Evolutionary conservation across 2,329 filamentous ascomycete species (phyloP), one percentile per base, ranked within the genome.

Genomic region (Alternaria hordeiaustralica): DNA sequence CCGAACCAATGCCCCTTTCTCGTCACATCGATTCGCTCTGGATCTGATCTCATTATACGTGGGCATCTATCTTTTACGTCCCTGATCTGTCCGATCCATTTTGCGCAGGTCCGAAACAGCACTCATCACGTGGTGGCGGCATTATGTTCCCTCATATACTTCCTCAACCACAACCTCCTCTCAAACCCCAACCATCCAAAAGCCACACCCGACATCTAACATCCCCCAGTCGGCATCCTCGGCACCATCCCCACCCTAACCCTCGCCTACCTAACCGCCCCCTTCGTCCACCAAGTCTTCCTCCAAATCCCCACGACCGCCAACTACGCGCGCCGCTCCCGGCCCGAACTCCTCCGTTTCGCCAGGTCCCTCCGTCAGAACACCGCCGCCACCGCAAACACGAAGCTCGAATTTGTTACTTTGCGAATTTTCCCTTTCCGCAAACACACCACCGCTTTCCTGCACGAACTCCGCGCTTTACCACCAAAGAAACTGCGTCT

Each of bases 371-470:
- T 72, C 45, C 66, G 67, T 64, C 25, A 71, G 67, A 44, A 59
- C 46, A 25, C 66, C 43, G 51, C 15, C 3, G 45, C 49, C 3
- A 73, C 70, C 8, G 68, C 71, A 18, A 73, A 73, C 56, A 75
- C 74, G 0, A 73, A 73, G 21, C 67, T 81, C 15, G 76, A 78
- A 55, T 75, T 81, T 44, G 72, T 75, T 6, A 81, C 79, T 0
- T 65, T 80, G 1, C 78, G 78, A 28, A 76, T 73, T 41, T 79
- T 74, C 58, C 76, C 74, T 23, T 75, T 75, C 55, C 67, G 73
- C 58, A 72, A 75, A 33, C 73, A 68, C 46, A 79, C 78, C 3
- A 70, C 71, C 13, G 66, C 70, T 13, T 68, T 71, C 9, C 57
- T 80, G 2, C 68, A 70, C 49, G 77, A 81, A 45, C 64, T 81